Base-by-base conservation (phyloP, 345 rosid genomes). In the Syzygium grande region DNA sequence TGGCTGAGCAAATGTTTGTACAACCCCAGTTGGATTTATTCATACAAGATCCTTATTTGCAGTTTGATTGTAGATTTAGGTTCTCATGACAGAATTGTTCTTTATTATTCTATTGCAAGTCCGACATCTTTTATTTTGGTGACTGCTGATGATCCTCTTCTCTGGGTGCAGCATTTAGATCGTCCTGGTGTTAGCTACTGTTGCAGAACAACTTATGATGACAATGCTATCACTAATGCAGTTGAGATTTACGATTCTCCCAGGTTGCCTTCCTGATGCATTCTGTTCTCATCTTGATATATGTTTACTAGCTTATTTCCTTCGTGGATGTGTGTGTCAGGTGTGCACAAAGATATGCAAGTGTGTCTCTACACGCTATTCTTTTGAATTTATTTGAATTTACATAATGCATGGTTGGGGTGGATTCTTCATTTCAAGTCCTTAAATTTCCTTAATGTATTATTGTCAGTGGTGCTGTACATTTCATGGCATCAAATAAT, bases 181-280 rank as follows among this genome's bases (percentile, higher is more conserved):
- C 91, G 91, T 77, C 92, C 94, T 25, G 94, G 94, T 87, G 90
- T 93, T 85, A 91, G 91, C 88, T 94, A 90, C 89, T 94, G 96
- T 89, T 91, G 90, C 54, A 91, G 95, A 91, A 91, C 94, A 78
- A 93, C 96, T 51, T 91, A 92, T 85, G 93, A 94, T 87, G 96
- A 94, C 80, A 93, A 94, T 89, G 95, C 95, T 15, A 94, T 94
- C 54, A 94, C 96, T 79, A 94, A 93, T 68, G 96, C 96, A 21
- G 89, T 94, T 87, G 95, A 94, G 90, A 94, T 94, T 85, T 94
- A 93, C 83, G 92, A 91, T 43, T 84, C 61, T 91, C 92, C 92
- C 80, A 93, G 96, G 94, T 92, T 83, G 27, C 22, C 49, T 25
- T 58, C 58, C n/a, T 51, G 21, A 11, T 52, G 21, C 61, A 41